A percentile compares a stretch with the other conserved stretches of the same genome.
phyloP scores from a whole-genome alignment of 2,329 filamentous ascomycete genomes.

The Xylaria sp. region DNA sequence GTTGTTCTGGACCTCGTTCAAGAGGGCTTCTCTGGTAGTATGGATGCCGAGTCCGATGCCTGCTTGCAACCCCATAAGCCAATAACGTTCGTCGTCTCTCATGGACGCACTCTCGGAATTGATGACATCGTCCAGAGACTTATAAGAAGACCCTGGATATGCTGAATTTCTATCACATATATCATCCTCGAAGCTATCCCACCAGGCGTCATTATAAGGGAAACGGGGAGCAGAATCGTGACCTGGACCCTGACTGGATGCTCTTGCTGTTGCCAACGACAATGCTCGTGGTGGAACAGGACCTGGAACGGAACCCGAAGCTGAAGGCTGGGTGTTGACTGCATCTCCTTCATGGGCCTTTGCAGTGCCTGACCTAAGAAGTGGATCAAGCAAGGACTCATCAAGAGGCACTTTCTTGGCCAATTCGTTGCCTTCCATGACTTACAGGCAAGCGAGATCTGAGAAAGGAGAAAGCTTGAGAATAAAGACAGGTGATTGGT shows the following conservation, averaged over 20 bases:
- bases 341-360: not conserved
- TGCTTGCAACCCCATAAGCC: slow-evolving; percentile 39
- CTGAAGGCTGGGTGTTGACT: not conserved
- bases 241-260: not conserved
- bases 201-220: not conserved
- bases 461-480: not conserved
- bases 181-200: not conserved
- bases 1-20: slow-evolving; percentile 34
- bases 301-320: not conserved
- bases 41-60: slow-evolving; percentile 42
- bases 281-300: not conserved
- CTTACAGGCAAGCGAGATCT: not conserved
- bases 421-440: slow-evolving; percentile 29
- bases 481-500: not conserved
- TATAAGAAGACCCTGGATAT: slow-evolving; percentile 22
- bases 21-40: slow-evolving; percentile 29
- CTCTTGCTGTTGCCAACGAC: not conserved
- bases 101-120: not conserved
- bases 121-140: slow-evolving; percentile 34
- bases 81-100: slow-evolving; percentile 31
- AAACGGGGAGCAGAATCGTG: not conserved
- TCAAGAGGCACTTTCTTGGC: slow-evolving; percentile 20
- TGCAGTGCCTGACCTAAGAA: slow-evolving; percentile 12
- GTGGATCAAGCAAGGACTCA: slow-evolving; percentile 33
- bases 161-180: not conserved